phyloP scores from a whole-genome alignment of 2,329 filamentous ascomycete species.

The Fusarium heterosporum region DNA sequence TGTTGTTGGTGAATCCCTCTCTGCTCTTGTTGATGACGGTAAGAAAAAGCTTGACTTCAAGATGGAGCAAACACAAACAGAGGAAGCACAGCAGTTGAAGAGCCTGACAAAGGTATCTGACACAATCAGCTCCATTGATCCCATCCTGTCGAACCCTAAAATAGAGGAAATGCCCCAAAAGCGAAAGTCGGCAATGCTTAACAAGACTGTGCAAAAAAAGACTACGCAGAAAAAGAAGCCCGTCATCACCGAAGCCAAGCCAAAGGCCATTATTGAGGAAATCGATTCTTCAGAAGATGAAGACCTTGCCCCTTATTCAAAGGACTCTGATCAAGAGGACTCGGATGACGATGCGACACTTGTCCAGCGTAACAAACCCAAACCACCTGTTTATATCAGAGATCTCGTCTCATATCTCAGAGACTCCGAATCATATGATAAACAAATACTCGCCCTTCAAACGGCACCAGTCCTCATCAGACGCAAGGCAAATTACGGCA shows the following conservation, averaged over 20 bases:
- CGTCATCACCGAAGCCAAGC: conserved; percentile 47
- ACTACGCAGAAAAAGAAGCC: conserved; percentile 48
- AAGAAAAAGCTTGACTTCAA: conserved; percentile 85
- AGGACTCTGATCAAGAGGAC: conserved; percentile 90
- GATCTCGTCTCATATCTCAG: conserved; percentile 83
- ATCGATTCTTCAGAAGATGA: conserved; percentile 70
- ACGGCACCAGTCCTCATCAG: conserved; percentile 85
- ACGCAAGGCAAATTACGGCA: conserved; percentile 88
- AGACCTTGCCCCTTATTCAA: conserved; percentile 81
- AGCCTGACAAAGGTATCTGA: conserved; percentile 73
- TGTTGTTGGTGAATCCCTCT: conserved; percentile 81
- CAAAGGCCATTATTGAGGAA: conserved; percentile 72
- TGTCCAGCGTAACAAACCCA: conserved; percentile 83
- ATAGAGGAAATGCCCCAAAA: conserved; percentile 4
- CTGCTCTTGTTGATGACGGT: conserved; percentile 71
- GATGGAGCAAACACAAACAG: conserved; percentile 78
- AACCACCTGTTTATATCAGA: conserved; percentile 88
- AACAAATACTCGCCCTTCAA: conserved; percentile 80
- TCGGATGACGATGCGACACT: conserved; percentile 93
- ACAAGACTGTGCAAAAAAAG: conserved; percentile 39
- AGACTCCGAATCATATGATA: conserved; percentile 85
- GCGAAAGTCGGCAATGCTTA: conserved; percentile 3
- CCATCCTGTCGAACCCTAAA: conserved; percentile 55
- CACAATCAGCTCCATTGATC: conserved; percentile 66
- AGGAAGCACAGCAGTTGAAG: conserved; percentile 82